Base-by-base conservation (phyloP, 1,139 yeast species). In the Suhomyces bolitotheri region DNA sequence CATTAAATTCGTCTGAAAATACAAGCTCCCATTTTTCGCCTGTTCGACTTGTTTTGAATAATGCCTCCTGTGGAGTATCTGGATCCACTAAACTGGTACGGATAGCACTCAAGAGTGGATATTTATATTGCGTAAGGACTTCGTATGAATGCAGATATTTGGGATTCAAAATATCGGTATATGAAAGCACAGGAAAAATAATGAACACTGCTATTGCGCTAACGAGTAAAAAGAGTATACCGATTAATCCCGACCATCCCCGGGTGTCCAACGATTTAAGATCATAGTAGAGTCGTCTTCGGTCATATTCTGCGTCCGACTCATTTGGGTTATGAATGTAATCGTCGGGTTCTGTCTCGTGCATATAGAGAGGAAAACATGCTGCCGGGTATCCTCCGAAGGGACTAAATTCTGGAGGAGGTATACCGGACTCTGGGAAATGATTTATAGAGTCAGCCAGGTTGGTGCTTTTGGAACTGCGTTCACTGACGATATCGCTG, bases 311-410 rank as follows among this genome's bases (percentile, higher is more conserved):
- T 8, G 55, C 56, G 29, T 58, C 64, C 12, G 50, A 54, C 7
- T 53, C 41, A 43, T 56, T 58, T 0, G 61, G 62, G 36, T 58
- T 58, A 39, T 58, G 64, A 31, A 58, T 41, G 34, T 55, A 54
- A 41, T 58, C 64, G 33, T 58, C 64, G 6, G 49, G 44, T 32
- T 58, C 64, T 28, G 44, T 46, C 22, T 58, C 60, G 28, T 56
- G 55, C 11, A 58, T 47, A 40, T 53, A 52, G 26, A 58, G 42
- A 5, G 64, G 62, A 32, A 58, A 58, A 3, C 51, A 41, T n/a
- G 47, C 36, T 3, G 57, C 58, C 0, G 64, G 64, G 39, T 46
- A 58, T 12, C 64, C 64, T 11, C 64, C 64, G 38, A 58, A 58
- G 4, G 63, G 63, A 15, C 54, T 46, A 28, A 49, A 50, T 22